Percentiles rank a stretch among this genome's conserved stretches.
These are phyloP conservation scores for Mycena pura DNA, from an alignment of 768 basidiomycete species.

Conservation along the genomic window DNA sequence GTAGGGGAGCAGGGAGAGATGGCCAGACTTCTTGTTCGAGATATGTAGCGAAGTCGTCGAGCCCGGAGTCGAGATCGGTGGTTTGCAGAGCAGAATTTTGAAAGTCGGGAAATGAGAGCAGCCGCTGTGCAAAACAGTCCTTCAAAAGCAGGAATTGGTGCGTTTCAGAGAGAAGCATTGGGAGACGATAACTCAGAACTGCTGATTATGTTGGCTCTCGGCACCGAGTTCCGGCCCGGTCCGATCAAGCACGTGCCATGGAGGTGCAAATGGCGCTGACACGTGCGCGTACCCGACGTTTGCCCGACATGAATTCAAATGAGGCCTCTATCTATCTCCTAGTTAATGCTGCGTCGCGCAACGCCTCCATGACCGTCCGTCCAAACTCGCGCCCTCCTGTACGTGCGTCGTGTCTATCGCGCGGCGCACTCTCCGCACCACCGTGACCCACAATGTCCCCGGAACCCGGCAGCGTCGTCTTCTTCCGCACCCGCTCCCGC, in stretches of 20 bases:
- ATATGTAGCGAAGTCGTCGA: slow-evolving; percentile 62
- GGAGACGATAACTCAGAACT: not conserved
- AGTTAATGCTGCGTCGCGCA: no score
- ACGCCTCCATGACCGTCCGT: no score
- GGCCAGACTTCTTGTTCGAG: slow-evolving; percentile 59
- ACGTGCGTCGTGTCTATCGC: no score
- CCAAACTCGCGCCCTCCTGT: no score
- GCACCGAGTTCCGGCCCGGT: not conserved
- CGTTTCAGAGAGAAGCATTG: not conserved
- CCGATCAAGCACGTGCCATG: no score
- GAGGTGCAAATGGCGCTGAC: no score
- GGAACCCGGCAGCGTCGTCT: not conserved
- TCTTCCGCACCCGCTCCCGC: not conserved
- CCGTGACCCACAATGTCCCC: not conserved
- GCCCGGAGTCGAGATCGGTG: slow-evolving; percentile 33
- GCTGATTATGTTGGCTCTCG: not conserved
- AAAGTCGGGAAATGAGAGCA: slow-evolving; percentile 39
- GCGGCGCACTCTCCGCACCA: not conserved
- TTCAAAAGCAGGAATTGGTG: slow-evolving; percentile 46
- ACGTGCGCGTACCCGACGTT: no score
- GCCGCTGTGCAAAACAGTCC: slow-evolving; percentile 50
- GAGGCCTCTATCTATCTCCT: no score
- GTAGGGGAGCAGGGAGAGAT: slow-evolving; percentile 44
- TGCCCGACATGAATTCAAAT: no score
- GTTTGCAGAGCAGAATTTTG: slow-evolving; percentile 11